Evolutionary conservation across 2,329 filamentous ascomycete species (phyloP).

Genomic region (Botrytis byssoidea): DNA sequence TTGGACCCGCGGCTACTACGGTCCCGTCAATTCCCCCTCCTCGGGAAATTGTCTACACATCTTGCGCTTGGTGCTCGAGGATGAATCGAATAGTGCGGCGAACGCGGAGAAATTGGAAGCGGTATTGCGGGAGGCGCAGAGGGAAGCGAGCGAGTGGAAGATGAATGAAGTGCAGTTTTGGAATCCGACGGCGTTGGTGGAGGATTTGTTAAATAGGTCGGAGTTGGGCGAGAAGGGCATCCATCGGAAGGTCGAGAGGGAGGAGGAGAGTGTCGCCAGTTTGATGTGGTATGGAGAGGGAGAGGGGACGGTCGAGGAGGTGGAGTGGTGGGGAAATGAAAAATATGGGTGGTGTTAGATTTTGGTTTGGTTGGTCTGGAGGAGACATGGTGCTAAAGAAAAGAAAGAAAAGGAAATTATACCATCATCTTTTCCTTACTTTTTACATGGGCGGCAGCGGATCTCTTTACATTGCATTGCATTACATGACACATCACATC

Average conservation of each 20-base stretch:
- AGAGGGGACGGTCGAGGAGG: conserved; percentile 46
- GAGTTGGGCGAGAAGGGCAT: conserved; percentile 46
- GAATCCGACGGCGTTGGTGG: conserved; percentile 67
- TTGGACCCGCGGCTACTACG: conserved; percentile 68
- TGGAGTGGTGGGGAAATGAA: conserved; percentile 74
- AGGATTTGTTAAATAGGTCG: conserved; percentile 47
- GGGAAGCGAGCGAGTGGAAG: conserved; percentile 69
- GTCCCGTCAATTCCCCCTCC: conserved; percentile 45
- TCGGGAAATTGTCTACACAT: conserved; percentile 68
- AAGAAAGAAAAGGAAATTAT: too few relatives aligned
- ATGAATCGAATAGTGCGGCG: conserved; percentile 44
- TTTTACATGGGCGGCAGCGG: neutral
- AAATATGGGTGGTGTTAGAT: conserved; percentile 73
- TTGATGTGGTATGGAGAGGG: conserved; percentile 67
- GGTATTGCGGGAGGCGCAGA: conserved; percentile 65
- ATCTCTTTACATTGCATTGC: neutral
- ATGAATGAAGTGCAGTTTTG: conserved; percentile 73
- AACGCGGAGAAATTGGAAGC: conserved; percentile 56
- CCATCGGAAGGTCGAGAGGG: conserved; percentile 52
- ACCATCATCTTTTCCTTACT: neutral
- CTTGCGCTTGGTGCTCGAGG: conserved; percentile 66
- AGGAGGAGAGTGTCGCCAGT: conserved; percentile 67
- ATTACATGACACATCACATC: neutral
- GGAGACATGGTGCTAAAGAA: neutral
- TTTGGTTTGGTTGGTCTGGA: too few relatives aligned